Evolutionary conservation across 2,329 filamentous ascomycete genomes (phyloP).

Genomic region (Aspergillus ochraceus): DNA sequence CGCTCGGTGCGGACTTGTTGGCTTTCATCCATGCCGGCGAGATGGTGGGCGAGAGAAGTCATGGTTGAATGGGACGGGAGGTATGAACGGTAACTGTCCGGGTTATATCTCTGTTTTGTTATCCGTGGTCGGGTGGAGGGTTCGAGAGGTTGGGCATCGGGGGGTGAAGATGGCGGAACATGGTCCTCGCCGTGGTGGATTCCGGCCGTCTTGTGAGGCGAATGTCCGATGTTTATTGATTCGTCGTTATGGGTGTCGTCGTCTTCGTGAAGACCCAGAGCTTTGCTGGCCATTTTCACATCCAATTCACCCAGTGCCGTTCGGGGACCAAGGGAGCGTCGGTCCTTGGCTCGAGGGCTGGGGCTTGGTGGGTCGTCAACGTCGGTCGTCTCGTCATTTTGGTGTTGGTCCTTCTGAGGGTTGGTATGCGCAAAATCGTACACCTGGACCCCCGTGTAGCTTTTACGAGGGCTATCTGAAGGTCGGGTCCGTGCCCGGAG

Average conservation of each 20-base stretch:
- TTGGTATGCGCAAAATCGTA: slow-evolving; percentile 25
- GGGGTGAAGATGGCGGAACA: slow-evolving; percentile 34
- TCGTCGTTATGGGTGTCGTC: slow-evolving; percentile 24
- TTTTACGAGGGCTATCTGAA: slow-evolving; percentile 30
- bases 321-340: slow-evolving; percentile 14
- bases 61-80: slow-evolving; percentile 26
- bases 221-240: slow-evolving; percentile 20
- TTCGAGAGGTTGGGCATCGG: slow-evolving; percentile 26
- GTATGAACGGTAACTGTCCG: slow-evolving; percentile 24
- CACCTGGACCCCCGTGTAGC: slow-evolving; percentile 29
- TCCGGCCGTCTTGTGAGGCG: slow-evolving; percentile 18
- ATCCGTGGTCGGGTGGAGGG: slow-evolving; percentile 19
- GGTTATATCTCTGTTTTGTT: slow-evolving; percentile 22
- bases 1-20: slow-evolving; percentile 22
- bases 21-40: slow-evolving; percentile 18
- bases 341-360: slow-evolving; percentile 36
- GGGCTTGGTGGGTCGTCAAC: slow-evolving; percentile 35
- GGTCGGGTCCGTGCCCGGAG: slow-evolving; percentile 20
- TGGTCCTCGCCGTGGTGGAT: slow-evolving; percentile 14
- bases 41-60: slow-evolving; percentile 25
- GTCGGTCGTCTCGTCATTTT: slow-evolving; percentile 29
- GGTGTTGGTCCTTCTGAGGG: slow-evolving; percentile 17
- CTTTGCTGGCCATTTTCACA: slow-evolving; percentile 22
- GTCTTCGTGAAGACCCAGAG: slow-evolving; percentile 25
- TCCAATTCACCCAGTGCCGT: slow-evolving; percentile 20